These are phyloP conservation scores for Yamadazyma paraphyllophila DNA, from an alignment of 805 yeast genomes.

Conservation along the genomic window DNA sequence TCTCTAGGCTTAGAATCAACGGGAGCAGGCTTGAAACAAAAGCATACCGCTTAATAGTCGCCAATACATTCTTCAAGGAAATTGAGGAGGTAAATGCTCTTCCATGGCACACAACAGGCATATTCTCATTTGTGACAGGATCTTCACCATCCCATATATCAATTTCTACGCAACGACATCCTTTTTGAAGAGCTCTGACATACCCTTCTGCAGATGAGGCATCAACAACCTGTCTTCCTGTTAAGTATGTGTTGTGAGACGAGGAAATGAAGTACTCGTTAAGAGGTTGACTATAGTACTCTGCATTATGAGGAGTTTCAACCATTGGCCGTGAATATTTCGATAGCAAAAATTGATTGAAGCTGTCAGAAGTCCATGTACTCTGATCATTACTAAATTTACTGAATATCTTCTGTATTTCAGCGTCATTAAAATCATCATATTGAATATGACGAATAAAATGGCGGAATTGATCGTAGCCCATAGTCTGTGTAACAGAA, in stretches of 20 bases:
- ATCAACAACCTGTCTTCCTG: conserved; percentile 87
- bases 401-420: conserved; percentile 23
- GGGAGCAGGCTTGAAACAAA: conserved; percentile 88
- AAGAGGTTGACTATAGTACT: conserved; percentile 51
- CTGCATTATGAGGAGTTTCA: conserved; percentile 10
- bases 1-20: conserved; percentile 78
- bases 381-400: conserved; percentile 20
- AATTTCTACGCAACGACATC: conserved; percentile 92
- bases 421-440: conserved; percentile 31
- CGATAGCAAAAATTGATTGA: conserved; percentile 38
- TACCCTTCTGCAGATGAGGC: conserved; percentile 88
- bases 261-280: conserved; percentile 88
- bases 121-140: conserved; percentile 34
- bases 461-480: conserved; percentile 18
- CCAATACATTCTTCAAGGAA: conserved; percentile 64
- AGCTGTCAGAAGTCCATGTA: conserved; percentile 24
- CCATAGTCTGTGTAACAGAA: conserved; percentile 16
- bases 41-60: conserved; percentile 77
- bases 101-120: conserved; percentile 89
- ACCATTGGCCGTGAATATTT: conserved; percentile 22
- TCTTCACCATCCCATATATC: conserved; percentile 89
- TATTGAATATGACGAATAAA: conserved; percentile 51
- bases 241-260: conserved; percentile 89
- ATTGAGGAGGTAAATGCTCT: conserved; percentile 76
- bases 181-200: conserved; percentile 79